Conservation (phyloP, 2,329 filamentous ascomycete species). For the Eurotiales sp. region DNA sequence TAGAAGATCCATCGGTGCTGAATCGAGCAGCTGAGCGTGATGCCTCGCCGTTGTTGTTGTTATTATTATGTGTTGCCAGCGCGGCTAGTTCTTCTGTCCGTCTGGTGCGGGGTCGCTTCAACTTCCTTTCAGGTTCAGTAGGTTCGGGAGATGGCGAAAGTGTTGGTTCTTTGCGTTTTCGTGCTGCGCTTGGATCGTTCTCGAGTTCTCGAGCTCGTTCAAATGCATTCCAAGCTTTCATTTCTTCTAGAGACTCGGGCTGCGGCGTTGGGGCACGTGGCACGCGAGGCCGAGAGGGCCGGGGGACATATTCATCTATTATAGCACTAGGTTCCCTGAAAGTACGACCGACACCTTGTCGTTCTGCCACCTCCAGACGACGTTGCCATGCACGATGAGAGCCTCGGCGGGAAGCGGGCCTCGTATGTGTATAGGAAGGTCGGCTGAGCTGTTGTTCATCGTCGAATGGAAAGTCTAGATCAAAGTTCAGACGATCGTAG, state of each 20-base stretch:
- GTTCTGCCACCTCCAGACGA: slow-evolving; percentile 74
- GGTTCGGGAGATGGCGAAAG: slow-evolving; percentile 74
- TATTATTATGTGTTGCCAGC: slow-evolving; percentile 40
- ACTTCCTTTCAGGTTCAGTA: slow-evolving; percentile 69
- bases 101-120: slow-evolving; percentile 82
- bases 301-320: slow-evolving; percentile 48
- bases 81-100: slow-evolving; percentile 55
- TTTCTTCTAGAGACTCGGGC: slow-evolving; percentile 73
- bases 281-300: slow-evolving; percentile 37
- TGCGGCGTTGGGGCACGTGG: slow-evolving; percentile 47
- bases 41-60: slow-evolving; percentile 38
- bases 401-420: slow-evolving; percentile 44
- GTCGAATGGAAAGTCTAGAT: slow-evolving; percentile 82
- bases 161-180: slow-evolving; percentile 53
- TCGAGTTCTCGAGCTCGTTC: slow-evolving; percentile 75
- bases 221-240: slow-evolving; percentile 83
- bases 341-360: slow-evolving; percentile 69
- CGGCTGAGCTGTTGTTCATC: slow-evolving; percentile 56
- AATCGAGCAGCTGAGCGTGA: slow-evolving; percentile 34
- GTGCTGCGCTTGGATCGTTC: slow-evolving; percentile 45
- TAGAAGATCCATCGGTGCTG: slow-evolving; percentile 36
- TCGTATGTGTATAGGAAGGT: not conserved
- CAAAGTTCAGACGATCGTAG: slow-evolving; percentile 72
- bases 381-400: slow-evolving; percentile 70
- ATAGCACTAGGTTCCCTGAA: slow-evolving; percentile 67